Percentiles rank a stretch among this genome's conserved stretches.
Conservation (phyloP, 148 eudicot genomes). For the Agrostemma githago region DNA sequence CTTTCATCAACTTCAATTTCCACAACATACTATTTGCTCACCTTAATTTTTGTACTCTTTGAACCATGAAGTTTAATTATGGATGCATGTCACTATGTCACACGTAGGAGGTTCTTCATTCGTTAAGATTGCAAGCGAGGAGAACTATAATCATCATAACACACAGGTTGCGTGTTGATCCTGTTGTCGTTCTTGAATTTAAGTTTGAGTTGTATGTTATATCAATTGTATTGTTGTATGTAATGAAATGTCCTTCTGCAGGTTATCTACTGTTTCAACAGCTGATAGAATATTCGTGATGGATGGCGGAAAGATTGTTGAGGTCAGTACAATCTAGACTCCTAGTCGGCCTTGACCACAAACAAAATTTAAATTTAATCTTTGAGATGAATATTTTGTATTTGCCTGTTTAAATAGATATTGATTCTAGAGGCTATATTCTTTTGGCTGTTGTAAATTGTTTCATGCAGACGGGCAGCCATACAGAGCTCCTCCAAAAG, state of each 20-base stretch:
- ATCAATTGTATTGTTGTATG: no score
- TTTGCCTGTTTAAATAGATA: no score
- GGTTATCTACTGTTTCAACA: conserved; percentile 43
- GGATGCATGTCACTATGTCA: not conserved
- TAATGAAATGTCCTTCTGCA: conserved; percentile 11
- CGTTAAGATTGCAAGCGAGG: not conserved
- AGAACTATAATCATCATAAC: not conserved
- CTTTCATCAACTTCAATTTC: no score
- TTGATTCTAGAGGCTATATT: no score
- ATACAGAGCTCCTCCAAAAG: not conserved
- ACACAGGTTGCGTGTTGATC: not conserved
- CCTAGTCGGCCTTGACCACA: not conserved
- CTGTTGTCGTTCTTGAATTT: not conserved
- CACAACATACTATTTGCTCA: no score
- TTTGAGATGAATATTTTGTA: no score
- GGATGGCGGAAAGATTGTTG: conserved; percentile 38
- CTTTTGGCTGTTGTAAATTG: not conserved
- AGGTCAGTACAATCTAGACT: conserved; percentile 28
- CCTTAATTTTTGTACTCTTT: no score
- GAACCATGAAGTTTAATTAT: no score
- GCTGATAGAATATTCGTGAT: conserved; percentile 49
- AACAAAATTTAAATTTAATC: not conserved
- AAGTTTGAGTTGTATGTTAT: not conserved
- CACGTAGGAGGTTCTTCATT: not conserved
- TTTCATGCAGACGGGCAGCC: not conserved